Evolutionary conservation across 192 early-diverging fungal species (phyloP).

Genomic region (Coemansia sp.): DNA sequence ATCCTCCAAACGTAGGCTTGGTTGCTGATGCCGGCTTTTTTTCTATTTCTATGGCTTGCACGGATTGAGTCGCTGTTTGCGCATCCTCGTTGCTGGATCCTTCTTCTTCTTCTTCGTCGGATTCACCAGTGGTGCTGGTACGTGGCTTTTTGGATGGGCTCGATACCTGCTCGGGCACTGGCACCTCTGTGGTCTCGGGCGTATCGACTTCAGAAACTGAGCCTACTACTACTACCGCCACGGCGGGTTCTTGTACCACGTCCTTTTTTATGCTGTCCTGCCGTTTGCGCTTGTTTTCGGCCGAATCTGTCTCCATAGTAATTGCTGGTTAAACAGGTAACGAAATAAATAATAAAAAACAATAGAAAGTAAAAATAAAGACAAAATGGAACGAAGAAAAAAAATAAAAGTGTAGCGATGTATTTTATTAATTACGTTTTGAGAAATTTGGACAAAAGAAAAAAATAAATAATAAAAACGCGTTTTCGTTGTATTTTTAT

Average conservation of each 20-base stretch:
- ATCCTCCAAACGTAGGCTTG: constrained; percentile 1
- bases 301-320: constrained; percentile 19
- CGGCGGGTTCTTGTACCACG: background rate
- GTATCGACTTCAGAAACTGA: background rate
- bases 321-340: no score
- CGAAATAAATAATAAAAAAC: background rate
- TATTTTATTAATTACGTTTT: background rate
- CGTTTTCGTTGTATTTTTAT: no score
- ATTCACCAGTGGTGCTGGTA: constrained; percentile 12
- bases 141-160: constrained; percentile 52
- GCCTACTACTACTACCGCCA: no score
- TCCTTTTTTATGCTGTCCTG: constrained; percentile 40
- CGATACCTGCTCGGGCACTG: constrained; percentile 10
- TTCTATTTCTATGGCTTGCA: constrained; percentile 8
- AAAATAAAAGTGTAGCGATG: background rate
- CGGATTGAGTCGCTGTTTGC: constrained; percentile 6
- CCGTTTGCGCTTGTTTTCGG: constrained; percentile 51
- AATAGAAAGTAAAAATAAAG: background rate
- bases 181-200: background rate
- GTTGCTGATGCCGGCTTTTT: constrained; percentile 10
- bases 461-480: background rate
- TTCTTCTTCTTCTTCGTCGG: constrained; percentile 20
- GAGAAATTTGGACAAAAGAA: background rate
- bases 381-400: constrained; percentile 19
- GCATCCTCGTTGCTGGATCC: constrained; percentile 7